These are phyloP conservation scores for Lachancea sp. DNA, from an alignment of 805 yeast species.

Conservation along the genomic window DNA sequence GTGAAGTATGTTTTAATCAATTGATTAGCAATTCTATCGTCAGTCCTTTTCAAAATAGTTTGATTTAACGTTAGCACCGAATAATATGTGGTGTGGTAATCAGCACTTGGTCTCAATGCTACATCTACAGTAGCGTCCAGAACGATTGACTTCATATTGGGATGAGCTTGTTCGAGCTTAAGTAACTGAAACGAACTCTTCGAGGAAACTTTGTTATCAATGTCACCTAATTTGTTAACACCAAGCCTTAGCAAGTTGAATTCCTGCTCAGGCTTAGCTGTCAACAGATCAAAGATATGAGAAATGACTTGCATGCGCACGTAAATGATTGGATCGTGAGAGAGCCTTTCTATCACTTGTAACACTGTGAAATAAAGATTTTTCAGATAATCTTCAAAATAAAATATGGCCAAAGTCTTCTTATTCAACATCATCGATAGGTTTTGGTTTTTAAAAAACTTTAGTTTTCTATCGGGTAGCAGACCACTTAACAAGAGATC, in stretches of 20 bases:
- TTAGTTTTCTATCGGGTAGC: constrained; percentile 78
- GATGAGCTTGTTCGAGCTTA: constrained; percentile 82
- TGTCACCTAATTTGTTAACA: constrained; percentile 90
- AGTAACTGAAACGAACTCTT: constrained; percentile 77
- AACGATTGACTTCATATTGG: constrained; percentile 85
- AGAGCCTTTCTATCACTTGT: constrained; percentile 65
- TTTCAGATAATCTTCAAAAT: constrained; percentile 87
- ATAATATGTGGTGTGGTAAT: constrained; percentile 84
- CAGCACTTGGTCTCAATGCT: constrained; percentile 65
- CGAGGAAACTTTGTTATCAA: constrained; percentile 83
- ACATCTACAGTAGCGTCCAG: constrained; percentile 76
- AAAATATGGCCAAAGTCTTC: constrained; percentile 61
- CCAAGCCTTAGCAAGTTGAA: constrained; percentile 82
- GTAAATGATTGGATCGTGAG: constrained; percentile 88
- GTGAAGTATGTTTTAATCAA: constrained; percentile 81
- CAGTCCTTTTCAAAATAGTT: constrained; percentile 75
- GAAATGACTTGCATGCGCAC: constrained; percentile 72
- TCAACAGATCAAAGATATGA: constrained; percentile 73
- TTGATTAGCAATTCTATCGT: constrained; percentile 73
- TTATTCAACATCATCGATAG: constrained; percentile 41
- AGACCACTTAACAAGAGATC: constrained; percentile 82
- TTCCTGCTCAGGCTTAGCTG: constrained; percentile 93
- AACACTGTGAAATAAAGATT: constrained; percentile 67
- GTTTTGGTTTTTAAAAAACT: constrained; percentile 70
- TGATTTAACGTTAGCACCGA: constrained; percentile 85